Percentiles rank a stretch among this genome's conserved stretches.
Conservation (phyloP, 2,329 filamentous ascomycete species). For the Penicillium brasilianum region DNA sequence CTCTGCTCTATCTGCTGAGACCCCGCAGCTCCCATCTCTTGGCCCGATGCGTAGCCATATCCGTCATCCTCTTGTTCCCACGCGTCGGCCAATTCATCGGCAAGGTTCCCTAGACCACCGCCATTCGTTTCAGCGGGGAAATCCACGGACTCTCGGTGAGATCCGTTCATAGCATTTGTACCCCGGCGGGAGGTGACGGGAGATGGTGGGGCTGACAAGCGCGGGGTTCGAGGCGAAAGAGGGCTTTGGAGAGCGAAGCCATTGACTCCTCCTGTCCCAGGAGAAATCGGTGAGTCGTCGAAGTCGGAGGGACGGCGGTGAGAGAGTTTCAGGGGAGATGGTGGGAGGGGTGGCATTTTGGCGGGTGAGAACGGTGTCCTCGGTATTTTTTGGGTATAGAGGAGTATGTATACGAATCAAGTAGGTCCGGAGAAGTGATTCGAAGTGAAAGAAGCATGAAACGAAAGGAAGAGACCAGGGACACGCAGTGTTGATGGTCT, state of each 20-base stretch:
- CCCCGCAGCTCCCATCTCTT: constrained; percentile 40
- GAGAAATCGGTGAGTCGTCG: constrained; percentile 45
- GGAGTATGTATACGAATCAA: not conserved
- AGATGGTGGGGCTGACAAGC: constrained; percentile 45
- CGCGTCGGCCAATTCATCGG: constrained; percentile 67
- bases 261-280: constrained; percentile 38
- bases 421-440: not conserved
- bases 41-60: constrained; percentile 49
- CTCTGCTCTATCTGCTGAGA: constrained; percentile 38
- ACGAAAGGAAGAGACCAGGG: constrained; percentile 11
- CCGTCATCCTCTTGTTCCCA: constrained; percentile 59
- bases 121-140: constrained; percentile 41
- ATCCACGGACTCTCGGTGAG: constrained; percentile 46
- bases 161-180: constrained; percentile 43
- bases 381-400: not conserved
- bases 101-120: constrained; percentile 63
- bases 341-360: constrained; percentile 39
- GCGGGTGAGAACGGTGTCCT: constrained; percentile 11
- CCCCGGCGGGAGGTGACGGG: constrained; percentile 46
- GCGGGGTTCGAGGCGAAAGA: constrained; percentile 42
- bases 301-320: constrained; percentile 48
- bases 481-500: constrained; percentile 17
- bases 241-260: constrained; percentile 39
- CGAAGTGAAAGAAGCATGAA: constrained; percentile 7
- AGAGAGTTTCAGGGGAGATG: constrained; percentile 44